Conservation (phyloP, 495 filamentous ascomycete genomes). For the Filosporella fistucella region DNA sequence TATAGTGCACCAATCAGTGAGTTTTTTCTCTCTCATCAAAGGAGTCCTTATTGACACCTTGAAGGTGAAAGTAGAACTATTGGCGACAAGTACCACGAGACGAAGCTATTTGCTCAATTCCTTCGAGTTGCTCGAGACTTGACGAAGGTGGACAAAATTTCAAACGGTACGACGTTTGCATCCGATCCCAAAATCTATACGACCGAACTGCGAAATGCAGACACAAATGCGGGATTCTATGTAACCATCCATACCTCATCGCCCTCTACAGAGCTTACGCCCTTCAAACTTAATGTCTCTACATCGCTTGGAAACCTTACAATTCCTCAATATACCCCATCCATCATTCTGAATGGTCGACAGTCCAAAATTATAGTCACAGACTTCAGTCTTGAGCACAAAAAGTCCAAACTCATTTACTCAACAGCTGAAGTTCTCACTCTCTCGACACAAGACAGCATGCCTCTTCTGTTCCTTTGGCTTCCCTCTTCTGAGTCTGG, state of each 20-base stretch:
- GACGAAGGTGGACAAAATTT: conserved; percentile 39
- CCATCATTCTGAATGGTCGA: conserved; percentile 49
- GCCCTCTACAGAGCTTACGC: conserved; percentile 36
- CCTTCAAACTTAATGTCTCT: conserved; percentile 47
- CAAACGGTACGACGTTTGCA: conserved; percentile 35
- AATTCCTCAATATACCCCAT: conserved; percentile 32
- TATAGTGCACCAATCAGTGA: conserved; percentile 47
- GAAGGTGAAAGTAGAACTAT: conserved; percentile 50
- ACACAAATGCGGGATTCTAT: conserved; percentile 53
- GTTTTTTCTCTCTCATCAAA: not conserved
- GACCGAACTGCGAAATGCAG: conserved; percentile 49
- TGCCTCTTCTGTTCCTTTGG: conserved; percentile 48
- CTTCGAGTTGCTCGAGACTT: conserved; percentile 48
- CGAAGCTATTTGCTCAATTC: conserved; percentile 54
- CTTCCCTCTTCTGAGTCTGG: conserved; percentile 47
- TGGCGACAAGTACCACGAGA: conserved; percentile 54
- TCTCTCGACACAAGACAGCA: conserved; percentile 40
- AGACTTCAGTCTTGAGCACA: conserved; percentile 46
- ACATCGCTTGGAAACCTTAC: conserved; percentile 49
- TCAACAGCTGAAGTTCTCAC: conserved; percentile 57
- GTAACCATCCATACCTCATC: conserved; percentile 47
- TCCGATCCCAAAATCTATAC: conserved; percentile 41
- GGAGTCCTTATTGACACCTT: not conserved
- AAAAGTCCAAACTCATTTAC: conserved; percentile 51
- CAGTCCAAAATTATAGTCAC: conserved; percentile 58